These are phyloP conservation scores for Trichophyton mentagrophytes DNA, from an alignment of 2,329 filamentous ascomycete genomes.

Conservation along the genomic window DNA sequence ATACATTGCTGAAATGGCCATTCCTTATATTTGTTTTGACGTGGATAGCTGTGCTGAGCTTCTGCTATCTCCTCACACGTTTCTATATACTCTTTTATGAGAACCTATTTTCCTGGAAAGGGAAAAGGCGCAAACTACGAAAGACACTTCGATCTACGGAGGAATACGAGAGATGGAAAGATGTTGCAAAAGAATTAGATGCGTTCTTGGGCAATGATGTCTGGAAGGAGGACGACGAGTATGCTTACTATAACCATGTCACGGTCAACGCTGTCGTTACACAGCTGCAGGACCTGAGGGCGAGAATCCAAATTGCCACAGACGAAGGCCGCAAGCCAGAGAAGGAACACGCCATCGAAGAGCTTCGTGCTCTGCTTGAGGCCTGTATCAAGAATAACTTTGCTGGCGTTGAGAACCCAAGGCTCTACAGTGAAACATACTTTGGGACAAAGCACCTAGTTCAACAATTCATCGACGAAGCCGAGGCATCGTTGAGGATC, in stretches of 20 bases:
- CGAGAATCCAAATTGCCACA: constrained; percentile 24
- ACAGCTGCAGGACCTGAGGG: constrained; percentile 47
- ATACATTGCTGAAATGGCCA: constrained; percentile 82
- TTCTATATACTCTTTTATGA: constrained; percentile 90
- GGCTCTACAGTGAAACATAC: constrained; percentile 94
- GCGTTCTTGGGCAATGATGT: constrained; percentile 57
- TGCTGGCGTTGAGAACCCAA: constrained; percentile 81
- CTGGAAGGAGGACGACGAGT: constrained; percentile 42
- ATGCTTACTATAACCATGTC: constrained; percentile 73
- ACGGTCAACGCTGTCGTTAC: constrained; percentile 66
- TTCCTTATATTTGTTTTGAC: constrained; percentile 65
- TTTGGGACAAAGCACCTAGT: constrained; percentile 93
- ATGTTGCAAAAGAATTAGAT: constrained; percentile 67
- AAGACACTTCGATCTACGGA: constrained; percentile 57
- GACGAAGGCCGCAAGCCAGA: constrained; percentile 18
- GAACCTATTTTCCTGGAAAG: constrained; percentile 80
- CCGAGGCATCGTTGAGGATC: constrained; percentile 46
- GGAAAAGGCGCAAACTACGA: constrained; percentile 58
- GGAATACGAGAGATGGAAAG: constrained; percentile 73
- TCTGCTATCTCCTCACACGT: constrained; percentile 66
- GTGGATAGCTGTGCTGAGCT: constrained; percentile 64
- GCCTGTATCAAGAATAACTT: constrained; percentile 97
- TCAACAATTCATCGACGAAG: constrained; percentile 76
- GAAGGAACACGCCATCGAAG: constrained; percentile 44
- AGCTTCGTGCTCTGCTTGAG: constrained; percentile 65